These are phyloP conservation scores for Nicotiana knightiana DNA, from an alignment of 257 asterid species.

Conservation along the genomic window DNA sequence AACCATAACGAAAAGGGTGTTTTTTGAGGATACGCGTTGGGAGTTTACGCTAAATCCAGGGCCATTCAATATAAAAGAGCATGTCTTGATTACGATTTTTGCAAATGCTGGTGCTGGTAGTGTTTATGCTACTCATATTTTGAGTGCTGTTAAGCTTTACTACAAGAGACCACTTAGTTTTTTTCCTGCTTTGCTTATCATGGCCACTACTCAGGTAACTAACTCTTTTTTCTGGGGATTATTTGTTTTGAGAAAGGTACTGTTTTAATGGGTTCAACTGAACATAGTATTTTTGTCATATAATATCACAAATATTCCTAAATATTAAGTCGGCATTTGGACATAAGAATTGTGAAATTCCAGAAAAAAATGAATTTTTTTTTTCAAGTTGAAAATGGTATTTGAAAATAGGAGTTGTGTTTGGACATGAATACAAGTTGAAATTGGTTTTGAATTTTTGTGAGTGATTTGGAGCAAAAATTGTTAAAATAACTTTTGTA, in stretches of 20 bases:
- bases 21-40: slow-evolving; percentile 24
- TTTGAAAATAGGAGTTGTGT: too few relatives aligned
- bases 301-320: neutral
- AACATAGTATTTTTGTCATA: neutral
- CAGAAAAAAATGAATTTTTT: too few relatives aligned
- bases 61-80: slow-evolving; percentile 46
- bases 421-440: too few relatives aligned
- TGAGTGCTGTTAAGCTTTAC: slow-evolving; percentile 42
- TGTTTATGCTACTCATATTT: slow-evolving; percentile 46
- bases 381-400: too few relatives aligned
- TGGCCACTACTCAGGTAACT: slow-evolving; percentile 49
- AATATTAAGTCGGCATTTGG: too few relatives aligned
- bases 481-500: too few relatives aligned
- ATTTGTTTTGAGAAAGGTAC: too few relatives aligned
- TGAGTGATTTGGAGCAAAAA: too few relatives aligned
- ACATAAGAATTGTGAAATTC: too few relatives aligned
- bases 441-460: too few relatives aligned
- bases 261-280: neutral
- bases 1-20: slow-evolving; percentile 13
- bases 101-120: slow-evolving; percentile 46
- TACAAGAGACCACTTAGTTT: slow-evolving; percentile 29
- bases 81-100: slow-evolving; percentile 43
- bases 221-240: neutral
- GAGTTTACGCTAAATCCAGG: slow-evolving; percentile 44
- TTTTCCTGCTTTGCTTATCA: slow-evolving; percentile 27